Evolutionary conservation across 2,329 filamentous ascomycete species (phyloP).

Genomic region (Diaporthe sp.): DNA sequence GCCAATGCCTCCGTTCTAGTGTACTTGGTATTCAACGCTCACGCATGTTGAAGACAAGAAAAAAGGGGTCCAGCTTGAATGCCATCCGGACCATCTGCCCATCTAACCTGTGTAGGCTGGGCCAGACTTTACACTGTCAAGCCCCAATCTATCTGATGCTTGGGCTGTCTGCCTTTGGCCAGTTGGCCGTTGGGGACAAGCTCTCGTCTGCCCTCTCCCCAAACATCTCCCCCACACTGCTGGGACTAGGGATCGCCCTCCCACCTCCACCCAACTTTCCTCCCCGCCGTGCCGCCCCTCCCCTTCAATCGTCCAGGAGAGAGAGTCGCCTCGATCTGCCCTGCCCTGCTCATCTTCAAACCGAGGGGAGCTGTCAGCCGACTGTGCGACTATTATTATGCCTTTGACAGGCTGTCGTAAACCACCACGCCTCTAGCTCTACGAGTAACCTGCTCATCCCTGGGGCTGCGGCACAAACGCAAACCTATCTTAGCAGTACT

Average conservation of each 20-base stretch:
- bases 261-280: neutral
- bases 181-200: constrained; percentile 10
- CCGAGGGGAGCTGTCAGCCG: neutral
- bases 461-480: constrained; percentile 6
- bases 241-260: constrained; percentile 2
- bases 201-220: neutral
- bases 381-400: constrained; percentile 1
- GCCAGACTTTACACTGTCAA: neutral
- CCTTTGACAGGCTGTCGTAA: constrained; percentile 26
- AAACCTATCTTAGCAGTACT: neutral
- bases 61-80: neutral
- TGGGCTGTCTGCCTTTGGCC: constrained; percentile 5
- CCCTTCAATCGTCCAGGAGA: neutral
- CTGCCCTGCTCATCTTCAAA: neutral
- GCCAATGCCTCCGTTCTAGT: neutral
- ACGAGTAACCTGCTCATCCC: neutral
- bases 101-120: neutral
- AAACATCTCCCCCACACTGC: constrained; percentile 2
- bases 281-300: neutral
- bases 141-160: constrained; percentile 24
- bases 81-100: neutral
- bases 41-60: neutral
- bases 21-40: neutral
- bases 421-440: constrained; percentile 5
- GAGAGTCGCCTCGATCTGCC: neutral